Evolutionary conservation across 257 asterid species (phyloP).

Genomic region (Linderniella brevidens): DNA sequence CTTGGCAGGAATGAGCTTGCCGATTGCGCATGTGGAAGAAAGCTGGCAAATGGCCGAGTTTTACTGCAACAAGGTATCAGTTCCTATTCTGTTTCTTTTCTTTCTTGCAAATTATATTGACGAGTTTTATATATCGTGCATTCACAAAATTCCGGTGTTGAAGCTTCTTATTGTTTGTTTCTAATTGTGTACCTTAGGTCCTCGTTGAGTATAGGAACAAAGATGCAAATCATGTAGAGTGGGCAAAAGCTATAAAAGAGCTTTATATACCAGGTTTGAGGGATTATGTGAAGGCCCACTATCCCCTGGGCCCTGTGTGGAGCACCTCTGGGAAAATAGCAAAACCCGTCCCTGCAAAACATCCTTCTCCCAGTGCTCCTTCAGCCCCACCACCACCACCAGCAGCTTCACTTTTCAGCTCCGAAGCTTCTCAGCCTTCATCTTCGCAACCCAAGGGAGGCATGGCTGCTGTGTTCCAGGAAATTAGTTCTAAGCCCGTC

Average conservation of each 20-base stretch:
- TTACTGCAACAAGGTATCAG: constrained; percentile 65
- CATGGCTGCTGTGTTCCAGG: constrained; percentile 90
- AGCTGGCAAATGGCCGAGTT: constrained; percentile 99
- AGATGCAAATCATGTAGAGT: constrained; percentile 80
- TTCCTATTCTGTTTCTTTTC: constrained; percentile 5
- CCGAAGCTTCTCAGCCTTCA: constrained; percentile 56
- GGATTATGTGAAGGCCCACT: constrained; percentile 76
- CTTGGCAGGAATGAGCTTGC: constrained; percentile 87
- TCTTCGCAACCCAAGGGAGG: constrained; percentile 73
- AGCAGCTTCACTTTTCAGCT: constrained; percentile 59
- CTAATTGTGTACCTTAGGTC: constrained; percentile 27
- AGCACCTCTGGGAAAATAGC: constrained; percentile 50
- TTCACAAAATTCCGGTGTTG: neutral
- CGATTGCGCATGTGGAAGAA: constrained; percentile 90
- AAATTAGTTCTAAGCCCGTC: constrained; percentile 67
- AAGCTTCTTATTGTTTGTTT: neutral
- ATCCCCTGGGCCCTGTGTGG: constrained; percentile 97
- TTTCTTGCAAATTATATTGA: neutral
- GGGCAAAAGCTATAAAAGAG: constrained; percentile 96
- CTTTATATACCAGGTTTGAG: constrained; percentile 86
- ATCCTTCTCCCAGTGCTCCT: constrained; percentile 44
- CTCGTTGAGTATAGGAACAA: constrained; percentile 87
- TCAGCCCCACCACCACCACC: constrained; percentile 89
- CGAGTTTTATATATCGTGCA: too few species aligned
- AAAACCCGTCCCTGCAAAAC: constrained; percentile 37